A percentile compares a stretch with the other conserved stretches of the same genome.
These are phyloP conservation scores for Flaveria linearis DNA, from an alignment of 129 eudicot genomes.

Conservation along the genomic window DNA sequence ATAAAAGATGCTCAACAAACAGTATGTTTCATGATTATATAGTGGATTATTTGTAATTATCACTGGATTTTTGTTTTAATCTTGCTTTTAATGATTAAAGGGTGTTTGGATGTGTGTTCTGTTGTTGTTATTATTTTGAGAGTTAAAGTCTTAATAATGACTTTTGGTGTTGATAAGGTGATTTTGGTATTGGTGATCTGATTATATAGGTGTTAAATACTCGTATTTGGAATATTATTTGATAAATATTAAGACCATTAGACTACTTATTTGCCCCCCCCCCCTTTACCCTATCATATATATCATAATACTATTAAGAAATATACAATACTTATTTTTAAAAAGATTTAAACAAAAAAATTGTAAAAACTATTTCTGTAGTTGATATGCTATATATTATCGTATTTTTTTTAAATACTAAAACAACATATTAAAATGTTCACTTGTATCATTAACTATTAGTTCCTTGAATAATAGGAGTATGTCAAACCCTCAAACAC, in stretches of 20 bases:
- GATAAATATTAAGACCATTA: not conserved
- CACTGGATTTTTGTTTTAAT: not conserved
- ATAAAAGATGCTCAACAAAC: conserved; percentile 97
- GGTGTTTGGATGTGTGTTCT: not conserved
- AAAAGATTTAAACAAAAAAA: not conserved
- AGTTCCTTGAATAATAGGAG: not conserved
- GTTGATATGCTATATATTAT: not conserved
- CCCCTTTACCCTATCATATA: not conserved
- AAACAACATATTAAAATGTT: not conserved
- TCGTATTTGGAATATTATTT: not conserved
- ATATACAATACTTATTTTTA: not conserved
- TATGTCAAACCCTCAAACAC: too few species aligned
- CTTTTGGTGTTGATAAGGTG: not conserved
- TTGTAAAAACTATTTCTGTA: not conserved
- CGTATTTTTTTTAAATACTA: not conserved
- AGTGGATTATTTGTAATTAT: not conserved
- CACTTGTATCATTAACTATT: not conserved
- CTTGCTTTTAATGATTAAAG: too few species aligned
- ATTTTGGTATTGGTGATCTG: not conserved
- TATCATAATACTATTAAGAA: not conserved
- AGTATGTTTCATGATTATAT: conserved; percentile 46
- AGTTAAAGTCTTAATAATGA: not conserved
- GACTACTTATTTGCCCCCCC: not conserved
- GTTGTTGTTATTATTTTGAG: not conserved
- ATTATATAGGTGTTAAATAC: not conserved